Percentiles rank a stretch among this genome's conserved stretches.
Evolutionary conservation across 371 early-diverging fungal genomes (phyloP).

Genomic region (Mucor circinelloides): DNA sequence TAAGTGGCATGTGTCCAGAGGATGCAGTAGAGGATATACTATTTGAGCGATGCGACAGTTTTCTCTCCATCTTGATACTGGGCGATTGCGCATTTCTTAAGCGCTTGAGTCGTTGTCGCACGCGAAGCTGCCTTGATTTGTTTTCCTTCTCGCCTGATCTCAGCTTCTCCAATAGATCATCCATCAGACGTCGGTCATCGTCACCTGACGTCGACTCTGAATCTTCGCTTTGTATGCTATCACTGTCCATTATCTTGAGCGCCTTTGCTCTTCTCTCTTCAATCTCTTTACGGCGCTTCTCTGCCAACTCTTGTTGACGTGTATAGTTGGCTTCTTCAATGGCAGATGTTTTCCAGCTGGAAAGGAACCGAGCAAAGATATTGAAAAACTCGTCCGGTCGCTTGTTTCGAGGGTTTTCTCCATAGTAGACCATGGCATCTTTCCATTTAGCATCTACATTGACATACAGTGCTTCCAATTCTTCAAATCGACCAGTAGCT

Average conservation of each 20-base stretch:
- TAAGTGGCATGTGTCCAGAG: slow-evolving; percentile 9
- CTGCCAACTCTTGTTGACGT: slow-evolving; percentile 34
- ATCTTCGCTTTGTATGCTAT: neutral
- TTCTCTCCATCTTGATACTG: neutral
- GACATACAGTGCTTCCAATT: slow-evolving; percentile 41
- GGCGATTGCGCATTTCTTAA: neutral
- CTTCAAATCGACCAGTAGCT: slow-evolving; percentile 40
- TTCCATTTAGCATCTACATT: slow-evolving; percentile 53
- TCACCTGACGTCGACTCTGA: neutral
- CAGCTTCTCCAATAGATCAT: slow-evolving; percentile 43
- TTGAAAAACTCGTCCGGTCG: slow-evolving; percentile 88
- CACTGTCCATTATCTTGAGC: neutral
- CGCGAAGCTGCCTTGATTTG: slow-evolving; percentile 32
- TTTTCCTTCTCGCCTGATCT: slow-evolving; percentile 37
- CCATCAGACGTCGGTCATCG: slow-evolving; percentile 48
- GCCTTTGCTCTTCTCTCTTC: slow-evolving; percentile 31
- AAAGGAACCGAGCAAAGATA: slow-evolving; percentile 68
- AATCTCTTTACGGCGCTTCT: slow-evolving; percentile 23
- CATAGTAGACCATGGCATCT: slow-evolving; percentile 60
- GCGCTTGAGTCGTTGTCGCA: slow-evolving; percentile 9
- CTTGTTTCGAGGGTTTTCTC: slow-evolving; percentile 76
- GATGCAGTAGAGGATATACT: slow-evolving; percentile 8
- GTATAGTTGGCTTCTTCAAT: slow-evolving; percentile 33
- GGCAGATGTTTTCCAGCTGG: slow-evolving; percentile 25
- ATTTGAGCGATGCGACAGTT: neutral